Conservation (phyloP, 345 rosid genomes). For the Nasturtium officinale region DNA sequence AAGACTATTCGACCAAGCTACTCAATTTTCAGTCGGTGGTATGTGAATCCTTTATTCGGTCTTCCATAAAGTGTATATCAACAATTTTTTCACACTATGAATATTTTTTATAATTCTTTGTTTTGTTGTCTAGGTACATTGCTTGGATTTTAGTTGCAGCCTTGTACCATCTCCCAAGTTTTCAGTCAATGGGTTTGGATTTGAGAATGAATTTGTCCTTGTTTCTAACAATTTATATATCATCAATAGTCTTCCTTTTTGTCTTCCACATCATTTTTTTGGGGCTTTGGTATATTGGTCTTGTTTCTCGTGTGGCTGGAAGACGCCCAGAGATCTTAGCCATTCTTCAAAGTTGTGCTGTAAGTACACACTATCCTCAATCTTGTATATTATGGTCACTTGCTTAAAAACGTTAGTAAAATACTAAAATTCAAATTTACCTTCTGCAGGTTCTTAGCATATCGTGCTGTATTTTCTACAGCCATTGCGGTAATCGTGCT, state of each 20-base stretch:
- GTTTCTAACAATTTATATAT: constrained; percentile 74
- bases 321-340: constrained; percentile 81
- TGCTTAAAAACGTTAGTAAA: background rate
- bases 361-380: constrained; percentile 42
- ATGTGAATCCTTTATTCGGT: constrained; percentile 34
- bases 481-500: constrained; percentile 92
- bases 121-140: constrained; percentile 64
- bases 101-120: background rate
- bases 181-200: constrained; percentile 96
- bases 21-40: constrained; percentile 90
- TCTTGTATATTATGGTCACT: constrained; percentile 3
- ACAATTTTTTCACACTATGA: background rate
- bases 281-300: constrained; percentile 84
- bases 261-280: constrained; percentile 84
- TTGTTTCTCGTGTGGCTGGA: constrained; percentile 87
- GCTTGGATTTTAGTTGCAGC: constrained; percentile 95
- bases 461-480: constrained; percentile 91
- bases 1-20: constrained; percentile 91
- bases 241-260: constrained; percentile 80
- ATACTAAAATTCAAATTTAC: background rate
- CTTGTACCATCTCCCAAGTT: constrained; percentile 93
- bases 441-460: constrained; percentile 77
- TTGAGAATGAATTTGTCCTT: constrained; percentile 94
- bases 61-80: background rate
- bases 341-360: constrained; percentile 85